Base-by-base conservation (phyloP, 163 green algal species). In the Trebouxia gelatinosa region DNA sequence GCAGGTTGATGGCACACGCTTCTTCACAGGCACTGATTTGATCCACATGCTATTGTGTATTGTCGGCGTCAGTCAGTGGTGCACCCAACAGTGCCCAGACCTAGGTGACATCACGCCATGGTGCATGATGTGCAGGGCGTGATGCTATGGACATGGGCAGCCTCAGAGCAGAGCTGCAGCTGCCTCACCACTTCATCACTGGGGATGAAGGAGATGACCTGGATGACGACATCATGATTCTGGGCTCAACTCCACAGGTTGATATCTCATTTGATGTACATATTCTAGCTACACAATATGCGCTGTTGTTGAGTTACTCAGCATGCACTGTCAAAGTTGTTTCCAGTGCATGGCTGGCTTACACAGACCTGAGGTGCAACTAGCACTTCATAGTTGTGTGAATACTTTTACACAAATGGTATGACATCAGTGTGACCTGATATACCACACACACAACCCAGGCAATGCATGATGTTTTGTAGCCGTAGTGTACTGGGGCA, bases 161-260 rank as follows among this genome's bases (percentile, higher is more conserved):
- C 65, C 76, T 92, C 62, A 77, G 87, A 16, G 35, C 81, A 21
- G 86, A 90, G 72, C 78, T 93, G 74, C 80, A 85, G 48, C 66
- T 91, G 23, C 86, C 85, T 6, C 81, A 80, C 23, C 82, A 90
- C 38, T 92, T 84, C 43, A 59, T 74, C 16, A 71, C 26, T 40
- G 64, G 26, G 0, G 39, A 58, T 23, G 34, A 9, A 23, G 39
- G 65, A 34, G 32, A 34, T 23, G 78, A 85, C 31, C 57, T 84
- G n/a, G 83, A 90, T 34, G 86, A 90, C 16, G 84, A 89, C 65
- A 75, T 79, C 57, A 91, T 92, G 86, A 78, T 91, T 6, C 81
- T 92, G 48, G 88, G 88, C 48, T 87, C 87, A 50, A 89, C 85
- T 17, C 87, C 83, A 5, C 66, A 89, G 67, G 77, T 88, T 59